Evolutionary conservation across 208 protist species (phyloP).

Genomic region (Crithidia mellificae): DNA sequence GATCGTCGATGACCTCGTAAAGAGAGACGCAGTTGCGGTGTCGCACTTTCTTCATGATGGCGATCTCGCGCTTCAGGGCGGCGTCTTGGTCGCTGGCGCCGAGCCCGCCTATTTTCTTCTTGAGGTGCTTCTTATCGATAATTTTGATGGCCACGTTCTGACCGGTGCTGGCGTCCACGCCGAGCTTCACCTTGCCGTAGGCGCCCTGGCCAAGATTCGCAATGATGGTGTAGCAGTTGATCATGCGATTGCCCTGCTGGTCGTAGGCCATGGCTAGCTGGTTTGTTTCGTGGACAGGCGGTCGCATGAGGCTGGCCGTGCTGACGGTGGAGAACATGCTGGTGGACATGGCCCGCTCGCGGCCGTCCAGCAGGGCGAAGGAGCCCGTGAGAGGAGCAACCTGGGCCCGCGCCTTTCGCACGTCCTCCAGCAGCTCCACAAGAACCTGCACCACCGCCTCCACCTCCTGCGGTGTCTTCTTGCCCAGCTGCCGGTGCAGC

Average conservation of each 20-base stretch:
- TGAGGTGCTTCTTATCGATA: constrained; percentile 70
- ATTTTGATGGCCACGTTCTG: constrained; percentile 82
- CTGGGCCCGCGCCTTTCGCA: constrained; percentile 27
- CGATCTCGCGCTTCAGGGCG: constrained; percentile 69
- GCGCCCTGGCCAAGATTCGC: constrained; percentile 60
- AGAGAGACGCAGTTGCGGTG: constrained; percentile 95
- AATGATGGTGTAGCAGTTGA: constrained; percentile 74
- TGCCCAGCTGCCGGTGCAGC: constrained; percentile 23
- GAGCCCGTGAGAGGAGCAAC: constrained; percentile 20
- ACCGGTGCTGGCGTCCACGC: constrained; percentile 43
- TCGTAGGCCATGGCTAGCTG: constrained; percentile 52
- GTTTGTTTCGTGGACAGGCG: constrained; percentile 65
- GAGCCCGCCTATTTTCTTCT: constrained; percentile 49
- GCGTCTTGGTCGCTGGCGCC: constrained; percentile 31
- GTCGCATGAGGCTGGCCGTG: constrained; percentile 51
- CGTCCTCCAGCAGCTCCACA: constrained; percentile 53
- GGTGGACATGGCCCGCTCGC: constrained; percentile 19
- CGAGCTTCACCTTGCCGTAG: constrained; percentile 77
- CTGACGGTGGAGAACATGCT: constrained; percentile 50
- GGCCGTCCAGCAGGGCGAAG: constrained; percentile 5
- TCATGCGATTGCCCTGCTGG: constrained; percentile 59
- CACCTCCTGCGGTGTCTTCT: constrained; percentile 34
- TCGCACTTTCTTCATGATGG: constrained; percentile 95
- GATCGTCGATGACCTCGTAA: constrained; percentile 96
- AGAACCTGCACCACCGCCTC: constrained; percentile 39